Base-by-base conservation (phyloP, 2,329 filamentous ascomycete genomes). In the Chaetomiaceae sp. region DNA sequence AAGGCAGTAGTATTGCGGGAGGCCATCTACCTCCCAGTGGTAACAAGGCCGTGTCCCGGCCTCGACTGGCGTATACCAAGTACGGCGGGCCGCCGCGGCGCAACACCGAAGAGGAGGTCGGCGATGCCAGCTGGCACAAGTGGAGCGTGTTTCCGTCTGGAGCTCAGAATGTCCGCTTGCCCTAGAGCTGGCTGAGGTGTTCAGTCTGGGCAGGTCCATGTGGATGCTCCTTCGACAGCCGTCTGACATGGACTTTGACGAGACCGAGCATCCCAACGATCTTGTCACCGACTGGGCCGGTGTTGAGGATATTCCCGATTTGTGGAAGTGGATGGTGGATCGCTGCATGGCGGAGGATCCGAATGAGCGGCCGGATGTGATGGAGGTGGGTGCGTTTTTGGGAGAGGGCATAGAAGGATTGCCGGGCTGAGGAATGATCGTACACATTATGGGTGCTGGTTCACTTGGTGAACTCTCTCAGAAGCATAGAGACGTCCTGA, bases 171-270 rank as follows among this genome's bases (percentile, higher is more conserved):
- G 19, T 14, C 37, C 37, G 20, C 37, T 40, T 23, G 37, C 37
- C 3, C 37, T 40, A 12, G 37, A 40, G 37, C 13, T 40, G 19
- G 19, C 37, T 14, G 37, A 40, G 37, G 37, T 40, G 37, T 40
- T 40, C 25, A 40, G 37, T 20, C 37, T 40, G 37, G 37, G 37
- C 14, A 23, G 37, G 19, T 40, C 37, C 19, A 40, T 40, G 37
- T 40, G 37, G 37, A 40, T 40, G 37, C 37, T 40, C 19, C 37
- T 40, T n/a, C 37, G 37, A 25, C 37, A 40, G 37, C 37, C n/a
- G n/a, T n/a, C 37, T 14, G 12, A 9, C 37, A 40, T 23, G 37
- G 37, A 40, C 20, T 40, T 40, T 23, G 37, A 40, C 37, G 37
- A 40, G 37, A 40, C 25, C 20, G 37, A 40, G 20, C 37, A 40